phyloP scores from a whole-genome alignment of 495 filamentous ascomycete species.

The Lasiosphaeria miniovina region DNA sequence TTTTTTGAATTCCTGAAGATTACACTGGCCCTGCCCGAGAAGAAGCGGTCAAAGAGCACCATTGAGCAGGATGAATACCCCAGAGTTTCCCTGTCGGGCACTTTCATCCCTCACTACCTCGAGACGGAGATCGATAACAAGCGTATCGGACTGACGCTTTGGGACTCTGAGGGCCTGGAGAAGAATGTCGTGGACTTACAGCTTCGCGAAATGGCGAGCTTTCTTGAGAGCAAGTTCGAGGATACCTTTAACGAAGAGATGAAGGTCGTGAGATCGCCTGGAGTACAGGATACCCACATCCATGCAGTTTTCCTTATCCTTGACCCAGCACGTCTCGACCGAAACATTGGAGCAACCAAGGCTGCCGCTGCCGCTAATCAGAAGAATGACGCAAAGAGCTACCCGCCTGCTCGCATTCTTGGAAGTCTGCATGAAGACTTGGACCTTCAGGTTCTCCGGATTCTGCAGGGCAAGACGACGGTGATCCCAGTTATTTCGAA shows the following conservation, averaged over 20 bases:
- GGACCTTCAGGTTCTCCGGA: conserved; percentile 84
- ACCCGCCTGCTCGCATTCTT: conserved; percentile 44
- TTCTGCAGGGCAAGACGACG: conserved; percentile 89
- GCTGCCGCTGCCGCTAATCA: conserved; percentile 52
- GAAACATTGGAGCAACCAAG: conserved; percentile 70
- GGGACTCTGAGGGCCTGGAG: conserved; percentile 93
- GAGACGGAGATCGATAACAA: conserved; percentile 95
- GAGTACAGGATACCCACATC: conserved; percentile 93
- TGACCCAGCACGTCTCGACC: conserved; percentile 82
- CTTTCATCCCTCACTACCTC: conserved; percentile 81
- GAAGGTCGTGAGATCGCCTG: conserved; percentile 90
- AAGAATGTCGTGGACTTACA: conserved; percentile 92
- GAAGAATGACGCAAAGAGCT: conserved; percentile 48
- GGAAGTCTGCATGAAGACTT: conserved; percentile 83
- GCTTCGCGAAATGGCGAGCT: conserved; percentile 82
- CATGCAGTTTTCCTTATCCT: conserved; percentile 93
- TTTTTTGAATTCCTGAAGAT: conserved; percentile 94
- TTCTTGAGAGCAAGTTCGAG: conserved; percentile 97
- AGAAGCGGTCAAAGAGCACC: conserved; percentile 60
- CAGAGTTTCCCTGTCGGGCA: conserved; percentile 45
- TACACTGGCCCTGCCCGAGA: conserved; percentile 72
- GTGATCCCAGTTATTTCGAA: conserved; percentile 96
- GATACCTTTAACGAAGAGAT: conserved; percentile 97
- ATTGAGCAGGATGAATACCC: conserved; percentile 53
- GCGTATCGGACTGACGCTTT: conserved; percentile 87